Conservation (phyloP, 495 filamentous ascomycete genomes). For the Copromyces sp. region DNA sequence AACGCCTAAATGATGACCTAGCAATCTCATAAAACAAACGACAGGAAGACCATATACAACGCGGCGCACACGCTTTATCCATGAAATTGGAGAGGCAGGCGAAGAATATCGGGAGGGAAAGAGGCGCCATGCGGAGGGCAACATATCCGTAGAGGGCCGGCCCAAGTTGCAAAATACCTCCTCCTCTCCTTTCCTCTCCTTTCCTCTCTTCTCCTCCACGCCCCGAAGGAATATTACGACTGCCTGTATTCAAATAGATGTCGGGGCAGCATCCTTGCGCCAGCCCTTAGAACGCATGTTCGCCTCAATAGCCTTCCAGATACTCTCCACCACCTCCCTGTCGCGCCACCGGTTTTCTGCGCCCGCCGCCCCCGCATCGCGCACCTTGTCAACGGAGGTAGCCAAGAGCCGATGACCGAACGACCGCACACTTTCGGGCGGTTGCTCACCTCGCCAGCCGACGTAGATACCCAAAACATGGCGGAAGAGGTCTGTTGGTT, state of each 20-base stretch:
- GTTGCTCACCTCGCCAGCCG: slow-evolving; percentile 79
- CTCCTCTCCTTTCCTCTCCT: not conserved
- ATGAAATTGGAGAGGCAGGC: not conserved
- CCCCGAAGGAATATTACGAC: not conserved
- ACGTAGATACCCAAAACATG: slow-evolving; percentile 82
- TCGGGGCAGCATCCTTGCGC: slow-evolving; percentile 54
- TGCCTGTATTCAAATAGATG: slow-evolving; percentile 26
- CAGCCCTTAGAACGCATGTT: slow-evolving; percentile 81
- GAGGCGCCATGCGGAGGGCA: not conserved
- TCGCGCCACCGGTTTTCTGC: slow-evolving; percentile 74
- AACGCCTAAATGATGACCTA: not conserved
- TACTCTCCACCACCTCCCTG: slow-evolving; percentile 82
- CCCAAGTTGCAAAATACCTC: not conserved
- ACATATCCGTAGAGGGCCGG: not conserved
- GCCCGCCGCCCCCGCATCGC: slow-evolving; percentile 38
- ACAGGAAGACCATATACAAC: not conserved
- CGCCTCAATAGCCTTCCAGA: slow-evolving; percentile 85
- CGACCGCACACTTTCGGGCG: slow-evolving; percentile 61
- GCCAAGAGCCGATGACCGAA: slow-evolving; percentile 78
- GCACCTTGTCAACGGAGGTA: slow-evolving; percentile 71
- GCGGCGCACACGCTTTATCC: not conserved
- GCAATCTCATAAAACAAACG: not conserved
- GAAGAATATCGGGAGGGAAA: not conserved
- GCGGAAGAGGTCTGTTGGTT: slow-evolving; percentile 78
- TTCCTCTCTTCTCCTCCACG: not conserved